Conservation (phyloP, 331 rosid genomes). For the Malus hybrid region DNA sequence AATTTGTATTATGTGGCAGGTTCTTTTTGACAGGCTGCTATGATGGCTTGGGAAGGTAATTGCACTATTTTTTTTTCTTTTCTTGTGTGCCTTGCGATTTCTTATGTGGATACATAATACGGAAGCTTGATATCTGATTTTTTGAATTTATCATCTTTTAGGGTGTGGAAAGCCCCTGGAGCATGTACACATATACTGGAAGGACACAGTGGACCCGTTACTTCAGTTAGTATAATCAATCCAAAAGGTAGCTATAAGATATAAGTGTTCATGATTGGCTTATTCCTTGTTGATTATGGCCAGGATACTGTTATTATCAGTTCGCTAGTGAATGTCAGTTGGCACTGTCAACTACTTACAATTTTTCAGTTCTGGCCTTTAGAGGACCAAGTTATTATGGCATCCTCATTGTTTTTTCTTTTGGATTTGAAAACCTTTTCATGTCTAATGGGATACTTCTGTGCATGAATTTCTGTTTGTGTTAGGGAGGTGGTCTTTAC, state of each 20-base stretch:
- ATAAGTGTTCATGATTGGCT: background rate
- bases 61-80: background rate
- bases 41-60: slow-evolving; percentile 66
- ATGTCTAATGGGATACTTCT: background rate
- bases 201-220: slow-evolving; percentile 67
- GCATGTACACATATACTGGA: slow-evolving; percentile 66
- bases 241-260: slow-evolving; percentile 39
- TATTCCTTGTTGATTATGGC: background rate
- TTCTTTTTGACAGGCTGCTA: slow-evolving; percentile 90
- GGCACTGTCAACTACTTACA: background rate
- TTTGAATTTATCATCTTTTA: slow-evolving; percentile 14
- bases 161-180: slow-evolving; percentile 78
- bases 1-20: slow-evolving; percentile 43
- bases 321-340: background rate
- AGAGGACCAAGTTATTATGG: background rate
- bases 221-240: slow-evolving; percentile 56
- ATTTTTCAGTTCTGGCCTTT: background rate
- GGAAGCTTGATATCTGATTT: background rate
- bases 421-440: background rate
- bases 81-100: background rate
- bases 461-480: background rate
- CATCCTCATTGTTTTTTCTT: background rate
- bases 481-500: background rate
- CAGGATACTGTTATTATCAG: background rate
- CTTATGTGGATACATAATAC: background rate